A percentile compares a stretch with the other conserved stretches of the same genome.
These are phyloP conservation scores for Euphorbia schlechtendalii DNA, from an alignment of 441 rosid genomes.

Conservation along the genomic window DNA sequence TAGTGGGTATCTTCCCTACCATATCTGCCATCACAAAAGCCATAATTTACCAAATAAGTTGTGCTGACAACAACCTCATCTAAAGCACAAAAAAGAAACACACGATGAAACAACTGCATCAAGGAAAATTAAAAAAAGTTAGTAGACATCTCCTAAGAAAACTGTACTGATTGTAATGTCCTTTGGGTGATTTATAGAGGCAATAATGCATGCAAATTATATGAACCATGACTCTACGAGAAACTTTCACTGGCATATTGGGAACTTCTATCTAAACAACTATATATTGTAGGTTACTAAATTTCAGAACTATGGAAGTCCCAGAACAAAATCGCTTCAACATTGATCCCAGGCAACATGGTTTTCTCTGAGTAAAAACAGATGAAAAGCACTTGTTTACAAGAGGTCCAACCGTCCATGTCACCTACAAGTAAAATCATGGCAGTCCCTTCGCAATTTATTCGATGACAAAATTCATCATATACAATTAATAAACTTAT, in stretches of 20 bases:
- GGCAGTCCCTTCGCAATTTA: background rate
- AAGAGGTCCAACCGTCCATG: too few relatives aligned
- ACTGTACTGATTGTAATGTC: too few relatives aligned
- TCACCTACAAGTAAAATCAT: too few relatives aligned
- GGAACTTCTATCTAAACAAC: background rate
- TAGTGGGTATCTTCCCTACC: constrained; percentile 97
- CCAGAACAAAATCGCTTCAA: too few relatives aligned
- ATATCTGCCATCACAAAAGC: constrained; percentile 50
- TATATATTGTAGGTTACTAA: background rate
- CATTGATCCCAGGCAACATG: too few relatives aligned
- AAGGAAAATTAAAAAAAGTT: background rate
- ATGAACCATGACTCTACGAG: too few relatives aligned
- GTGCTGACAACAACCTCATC: background rate
- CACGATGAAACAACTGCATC: background rate
- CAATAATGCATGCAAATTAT: background rate
- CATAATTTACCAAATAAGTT: constrained; percentile 11
- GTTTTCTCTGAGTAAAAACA: too few relatives aligned
- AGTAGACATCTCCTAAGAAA: background rate
- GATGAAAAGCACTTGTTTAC: too few relatives aligned
- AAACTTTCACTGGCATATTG: background rate
- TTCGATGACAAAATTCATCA: background rate
- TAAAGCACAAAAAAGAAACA: background rate
- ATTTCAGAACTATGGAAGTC: too few relatives aligned
- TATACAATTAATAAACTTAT: background rate
- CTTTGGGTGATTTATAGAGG: too few relatives aligned